Percentiles rank a stretch among this genome's conserved stretches.
Evolutionary conservation across 208 protist genomes (phyloP).

Genomic region (Acanthamoeba triangularis): DNA sequence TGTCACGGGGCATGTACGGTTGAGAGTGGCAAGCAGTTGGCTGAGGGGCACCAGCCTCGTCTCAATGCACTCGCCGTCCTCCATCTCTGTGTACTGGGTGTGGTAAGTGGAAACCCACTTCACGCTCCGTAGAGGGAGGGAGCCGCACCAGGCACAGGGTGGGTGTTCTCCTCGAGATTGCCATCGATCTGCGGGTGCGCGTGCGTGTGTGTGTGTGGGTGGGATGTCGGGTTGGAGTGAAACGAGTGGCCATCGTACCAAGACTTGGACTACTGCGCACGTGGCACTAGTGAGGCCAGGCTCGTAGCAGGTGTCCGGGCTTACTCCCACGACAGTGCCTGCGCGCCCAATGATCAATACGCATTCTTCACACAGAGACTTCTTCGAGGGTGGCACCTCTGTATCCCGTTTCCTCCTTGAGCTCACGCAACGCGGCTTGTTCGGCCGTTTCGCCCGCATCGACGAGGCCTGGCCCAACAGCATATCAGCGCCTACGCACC

Average conservation of each 20-base stretch:
- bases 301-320: constrained; percentile 49
- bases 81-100: constrained; percentile 52
- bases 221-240: no score
- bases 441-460: constrained; percentile 57
- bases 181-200: not conserved
- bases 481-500: no score
- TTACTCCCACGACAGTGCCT: not conserved
- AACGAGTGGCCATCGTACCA: not conserved
- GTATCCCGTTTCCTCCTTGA: constrained; percentile 68
- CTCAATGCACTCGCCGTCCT: constrained; percentile 38
- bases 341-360: no score
- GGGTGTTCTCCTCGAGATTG: not conserved
- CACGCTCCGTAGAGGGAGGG: not conserved
- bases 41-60: constrained; percentile 49
- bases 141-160: not conserved
- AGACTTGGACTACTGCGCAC: not conserved
- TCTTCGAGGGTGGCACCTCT: not conserved
- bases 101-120: no score
- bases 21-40: constrained; percentile 17
- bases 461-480: not conserved
- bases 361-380: no score
- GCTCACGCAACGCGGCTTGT: constrained; percentile 25
- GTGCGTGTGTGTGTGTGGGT: not conserved
- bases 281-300: constrained; percentile 23
- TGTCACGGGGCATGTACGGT: not conserved